Percentiles rank a stretch among this genome's conserved stretches.
phyloP scores from a whole-genome alignment of 306 rosid genomes.

The Quercus dentata region DNA sequence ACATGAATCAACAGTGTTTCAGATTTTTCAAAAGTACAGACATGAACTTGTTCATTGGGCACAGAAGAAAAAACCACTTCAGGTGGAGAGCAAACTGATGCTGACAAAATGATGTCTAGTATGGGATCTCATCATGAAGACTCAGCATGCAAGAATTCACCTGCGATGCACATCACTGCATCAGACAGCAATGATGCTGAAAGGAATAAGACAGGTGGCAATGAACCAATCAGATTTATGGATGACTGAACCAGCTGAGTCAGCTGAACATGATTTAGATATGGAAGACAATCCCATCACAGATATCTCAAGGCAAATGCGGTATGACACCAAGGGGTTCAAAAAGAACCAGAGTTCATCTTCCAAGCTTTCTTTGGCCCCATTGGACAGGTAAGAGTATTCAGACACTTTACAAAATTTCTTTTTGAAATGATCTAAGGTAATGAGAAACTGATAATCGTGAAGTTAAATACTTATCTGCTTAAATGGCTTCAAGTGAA shows the following conservation, averaged over 20 bases:
- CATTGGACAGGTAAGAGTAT: constrained; percentile 47
- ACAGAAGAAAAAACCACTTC: constrained; percentile 20
- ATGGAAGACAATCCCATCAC: constrained; percentile 28
- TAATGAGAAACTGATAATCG: constrained; percentile 1
- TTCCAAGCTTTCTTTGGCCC: constrained; percentile 30
- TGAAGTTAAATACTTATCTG: neutral
- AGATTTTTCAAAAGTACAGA: constrained; percentile 28
- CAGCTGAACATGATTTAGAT: constrained; percentile 31
- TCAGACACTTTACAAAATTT: neutral
- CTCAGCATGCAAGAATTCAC: constrained; percentile 31
- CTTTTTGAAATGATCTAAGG: neutral
- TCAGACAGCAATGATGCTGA: constrained; percentile 37
- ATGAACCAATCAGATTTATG: constrained; percentile 16
- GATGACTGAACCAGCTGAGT: constrained; percentile 33
- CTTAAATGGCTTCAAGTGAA: constrained; percentile 4
- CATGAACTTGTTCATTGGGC: constrained; percentile 29
- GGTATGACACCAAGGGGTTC: constrained; percentile 22
- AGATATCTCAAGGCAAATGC: constrained; percentile 28
- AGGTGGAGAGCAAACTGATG: constrained; percentile 26
- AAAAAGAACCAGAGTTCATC: constrained; percentile 31
- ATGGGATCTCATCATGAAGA: neutral
- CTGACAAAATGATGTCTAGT: constrained; percentile 22
- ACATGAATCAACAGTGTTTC: constrained; percentile 24
- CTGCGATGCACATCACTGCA: constrained; percentile 20
- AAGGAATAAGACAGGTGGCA: constrained; percentile 31